Evolutionary conservation across 2,329 filamentous ascomycete species (phyloP), one percentile per base, ranked within the genome.

Genomic region (Colletotrichum phormii): DNA sequence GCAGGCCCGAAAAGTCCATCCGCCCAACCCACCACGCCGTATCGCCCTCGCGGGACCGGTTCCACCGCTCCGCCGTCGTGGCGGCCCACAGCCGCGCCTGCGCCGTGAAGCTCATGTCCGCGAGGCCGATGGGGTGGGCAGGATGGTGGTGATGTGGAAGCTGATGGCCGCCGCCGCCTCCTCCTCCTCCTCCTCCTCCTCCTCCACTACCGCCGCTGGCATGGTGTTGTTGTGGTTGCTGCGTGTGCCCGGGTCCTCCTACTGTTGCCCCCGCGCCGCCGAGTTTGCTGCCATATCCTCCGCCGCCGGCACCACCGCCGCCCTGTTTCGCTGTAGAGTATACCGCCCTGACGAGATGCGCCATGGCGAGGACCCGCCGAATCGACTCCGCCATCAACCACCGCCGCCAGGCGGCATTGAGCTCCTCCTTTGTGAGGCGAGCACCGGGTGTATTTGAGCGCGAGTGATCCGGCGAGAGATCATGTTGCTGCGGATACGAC

Each of bases 311-410:
- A 11, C 31, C n/a, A 7, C 51, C 63, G 24, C 61, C 68, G n/a
- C 67, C 73, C 12, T 73, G 74, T 15, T 67, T 75, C 9, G 74
- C 74, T 26, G 67, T 68, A 11, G 66, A 37, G 46, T 75, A 75
- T 1, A 75, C 70, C 9, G 66, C 74, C n/a, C 74, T 67, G 13
- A 75, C 67, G 55, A 75, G 73, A 33, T 75, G 67, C 3, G 74
- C 67, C 61, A 72, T 69, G 33, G 65, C 55, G 49, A 75, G 67
- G 11, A 73, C 70, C 31, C 74, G 73, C 7, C 74, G 70, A 35
- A 73, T 75, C n/a, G 69, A 71, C 57, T 75, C 74, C 31, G 66
- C 70, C 62, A 75, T 68, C 42, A 75, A 57, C 74, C 74, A 75
- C 49, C 73, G 73, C 26, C 73, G 73, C 74, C 74, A 75, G 6